phyloP scores from a whole-genome alignment of 257 asterid genomes.

The Fraxinus pennsylvanica region DNA sequence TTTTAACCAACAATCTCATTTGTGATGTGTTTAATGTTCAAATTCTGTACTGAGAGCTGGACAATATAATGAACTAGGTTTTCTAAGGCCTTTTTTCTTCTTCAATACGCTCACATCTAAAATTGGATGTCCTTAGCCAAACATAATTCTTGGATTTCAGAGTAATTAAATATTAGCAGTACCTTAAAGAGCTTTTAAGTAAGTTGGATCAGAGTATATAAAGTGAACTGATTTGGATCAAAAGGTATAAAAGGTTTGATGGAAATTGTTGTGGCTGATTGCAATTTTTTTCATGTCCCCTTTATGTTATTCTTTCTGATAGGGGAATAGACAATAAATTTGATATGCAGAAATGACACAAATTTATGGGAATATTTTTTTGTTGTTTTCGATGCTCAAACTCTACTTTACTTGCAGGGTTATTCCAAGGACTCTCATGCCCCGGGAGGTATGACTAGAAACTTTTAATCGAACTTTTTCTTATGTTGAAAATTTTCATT shows the following conservation, averaged over 20 bases:
- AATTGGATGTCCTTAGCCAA: not conserved
- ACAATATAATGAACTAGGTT: not conserved
- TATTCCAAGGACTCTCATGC: slow-evolving; percentile 93
- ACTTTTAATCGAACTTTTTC: not conserved
- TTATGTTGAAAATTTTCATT: not conserved
- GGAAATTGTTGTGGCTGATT: not conserved
- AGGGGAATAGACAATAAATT: not conserved
- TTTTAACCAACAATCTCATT: not conserved
- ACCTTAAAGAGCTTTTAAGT: too few relatives aligned
- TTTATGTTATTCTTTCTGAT: not conserved
- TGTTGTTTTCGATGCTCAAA: not conserved
- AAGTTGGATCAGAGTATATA: too few relatives aligned
- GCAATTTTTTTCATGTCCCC: too few relatives aligned
- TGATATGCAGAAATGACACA: not conserved
- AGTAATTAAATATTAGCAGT: not conserved
- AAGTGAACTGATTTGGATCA: not conserved
- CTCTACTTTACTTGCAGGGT: slow-evolving; percentile 52
- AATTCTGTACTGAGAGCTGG: too few relatives aligned
- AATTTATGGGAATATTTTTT: not conserved
- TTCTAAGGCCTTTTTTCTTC: not conserved
- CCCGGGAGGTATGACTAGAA: slow-evolving; percentile 63
- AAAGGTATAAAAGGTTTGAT: not conserved
- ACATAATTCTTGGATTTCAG: not conserved
- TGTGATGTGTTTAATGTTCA: not conserved
- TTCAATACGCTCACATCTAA: not conserved